Base-by-base conservation (phyloP, 805 yeast genomes). In the Candida michaelii region DNA sequence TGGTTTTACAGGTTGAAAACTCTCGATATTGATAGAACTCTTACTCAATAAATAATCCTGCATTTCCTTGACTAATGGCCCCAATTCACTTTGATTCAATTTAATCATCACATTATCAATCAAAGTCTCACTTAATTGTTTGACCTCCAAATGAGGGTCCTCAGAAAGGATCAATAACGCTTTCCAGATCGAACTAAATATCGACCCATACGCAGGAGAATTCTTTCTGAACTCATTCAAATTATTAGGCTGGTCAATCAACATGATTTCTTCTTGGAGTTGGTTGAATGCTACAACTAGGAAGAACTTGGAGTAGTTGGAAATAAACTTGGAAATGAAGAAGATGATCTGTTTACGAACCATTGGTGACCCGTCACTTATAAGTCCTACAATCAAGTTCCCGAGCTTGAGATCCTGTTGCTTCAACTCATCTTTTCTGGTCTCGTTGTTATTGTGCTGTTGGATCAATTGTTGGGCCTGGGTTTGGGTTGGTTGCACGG, bases 171-270 rank as follows among this genome's bases (percentile, higher is more conserved):
- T 80, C 36, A 93, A 68, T 25, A 91, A 60, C 0, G 91, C 82
- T 50, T 89, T 86, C 97, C 98, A 93, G 7, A 85, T 79, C 1
- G 95, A 85, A 42, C 88, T 78, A 59, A 85, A 88, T 7, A 89
- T 76, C 0, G 96, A 83, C 1, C 97, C 96, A 58, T 88, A 86
- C 0, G 96, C 93, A 1, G 95, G 86, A 0, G 87, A 74, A 31
- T 73, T 73, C 51, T 85, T 74, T 38, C 85, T 68, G 48, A 82
- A 78, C 35, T 80, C 87, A 42, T 80, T 84, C 24, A 83, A 74
- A 40, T 71, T 66, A 38, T 76, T 72, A 87, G 0, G 97, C 44
- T 80, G 76, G 43, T 83, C 87, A 43, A 80, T 65, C 37, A 82
- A 68, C 0, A 82, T 76, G 27, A 85, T 75, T 52, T 90, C 97